Conservation (phyloP, 441 rosid species). For the Pelargonium australe region DNA sequence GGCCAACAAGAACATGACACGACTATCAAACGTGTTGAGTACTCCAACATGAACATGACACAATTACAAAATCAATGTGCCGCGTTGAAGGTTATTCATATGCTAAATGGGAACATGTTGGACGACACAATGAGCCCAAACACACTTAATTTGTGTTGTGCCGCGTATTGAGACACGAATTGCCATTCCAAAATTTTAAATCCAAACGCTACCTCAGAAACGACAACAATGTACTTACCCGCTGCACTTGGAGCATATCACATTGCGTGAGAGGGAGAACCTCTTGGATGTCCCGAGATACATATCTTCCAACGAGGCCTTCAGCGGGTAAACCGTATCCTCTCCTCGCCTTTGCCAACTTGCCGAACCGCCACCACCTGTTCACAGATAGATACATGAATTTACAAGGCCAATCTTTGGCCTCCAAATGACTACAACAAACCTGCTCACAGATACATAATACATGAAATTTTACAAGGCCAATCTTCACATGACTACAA, state of each 20-base stretch:
- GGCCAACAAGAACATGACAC: too few relatives aligned
- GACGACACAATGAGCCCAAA: too few relatives aligned
- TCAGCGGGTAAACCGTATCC: conserved; percentile 77
- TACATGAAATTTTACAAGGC: neutral
- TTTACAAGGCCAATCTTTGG: neutral
- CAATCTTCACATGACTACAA: neutral
- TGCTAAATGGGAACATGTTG: too few relatives aligned
- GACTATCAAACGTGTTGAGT: too few relatives aligned
- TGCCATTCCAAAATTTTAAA: too few relatives aligned
- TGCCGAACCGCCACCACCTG: conserved; percentile 57
- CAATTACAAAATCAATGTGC: too few relatives aligned
- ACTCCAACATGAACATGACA: too few relatives aligned
- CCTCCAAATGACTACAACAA: neutral
- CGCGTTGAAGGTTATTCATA: too few relatives aligned
- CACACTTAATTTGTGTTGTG: too few relatives aligned
- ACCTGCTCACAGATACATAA: conserved; percentile 17
- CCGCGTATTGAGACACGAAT: too few relatives aligned
- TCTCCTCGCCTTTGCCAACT: conserved; percentile 87
- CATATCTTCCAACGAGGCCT: conserved; percentile 76
- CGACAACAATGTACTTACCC: conserved; percentile 40
- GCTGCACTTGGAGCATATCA: conserved; percentile 74
- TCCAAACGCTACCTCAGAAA: too few relatives aligned
- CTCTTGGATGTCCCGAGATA: conserved; percentile 78
- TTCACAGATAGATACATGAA: too few relatives aligned
- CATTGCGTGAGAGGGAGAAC: conserved; percentile 22